These are phyloP conservation scores for Aspergillus quadricinctus DNA, from an alignment of 2,329 filamentous ascomycete species.

Conservation along the genomic window DNA sequence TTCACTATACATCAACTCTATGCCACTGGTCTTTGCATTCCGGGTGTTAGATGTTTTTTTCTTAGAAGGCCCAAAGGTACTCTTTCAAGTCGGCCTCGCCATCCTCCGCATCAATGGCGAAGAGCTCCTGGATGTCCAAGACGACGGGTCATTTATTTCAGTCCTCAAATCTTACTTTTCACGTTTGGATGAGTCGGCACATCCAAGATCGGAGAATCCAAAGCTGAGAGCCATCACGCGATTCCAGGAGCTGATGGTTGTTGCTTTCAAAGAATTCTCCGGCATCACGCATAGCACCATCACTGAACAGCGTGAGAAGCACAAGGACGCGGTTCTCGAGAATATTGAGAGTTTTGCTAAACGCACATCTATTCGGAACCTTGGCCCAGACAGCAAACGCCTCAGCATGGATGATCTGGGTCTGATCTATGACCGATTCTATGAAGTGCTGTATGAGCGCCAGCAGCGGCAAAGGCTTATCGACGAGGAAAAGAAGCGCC, in stretches of 20 bases:
- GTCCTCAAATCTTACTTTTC: constrained; percentile 94
- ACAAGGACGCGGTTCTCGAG: constrained; percentile 89
- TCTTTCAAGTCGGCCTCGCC: constrained; percentile 96
- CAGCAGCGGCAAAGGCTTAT: constrained; percentile 76
- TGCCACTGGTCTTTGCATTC: constrained; percentile 97
- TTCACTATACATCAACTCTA: constrained; percentile 97
- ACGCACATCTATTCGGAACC: constrained; percentile 89
- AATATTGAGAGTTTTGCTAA: constrained; percentile 98
- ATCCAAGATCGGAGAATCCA: constrained; percentile 90
- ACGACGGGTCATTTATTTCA: constrained; percentile 95
- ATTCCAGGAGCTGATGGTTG: constrained; percentile 98
- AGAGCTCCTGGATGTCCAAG: constrained; percentile 84
- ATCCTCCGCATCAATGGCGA: constrained; percentile 96
- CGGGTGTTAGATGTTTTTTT: constrained; percentile 97
- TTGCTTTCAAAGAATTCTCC: constrained; percentile 97
- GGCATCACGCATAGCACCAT: constrained; percentile 92
- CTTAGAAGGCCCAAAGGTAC: constrained; percentile 91
- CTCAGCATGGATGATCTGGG: constrained; percentile 81
- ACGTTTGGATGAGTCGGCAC: constrained; percentile 87
- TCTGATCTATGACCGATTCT: constrained; percentile 90
- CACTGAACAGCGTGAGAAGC: constrained; percentile 80
- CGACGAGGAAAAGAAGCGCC: constrained; percentile 66
- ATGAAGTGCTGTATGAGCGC: constrained; percentile 83
- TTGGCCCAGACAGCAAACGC: constrained; percentile 92
- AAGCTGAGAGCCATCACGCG: constrained; percentile 90